Evolutionary conservation across 2,329 filamentous ascomycete species (phyloP), one percentile per base, ranked within the genome.

Genomic region (Gnomoniopsis sp.): DNA sequence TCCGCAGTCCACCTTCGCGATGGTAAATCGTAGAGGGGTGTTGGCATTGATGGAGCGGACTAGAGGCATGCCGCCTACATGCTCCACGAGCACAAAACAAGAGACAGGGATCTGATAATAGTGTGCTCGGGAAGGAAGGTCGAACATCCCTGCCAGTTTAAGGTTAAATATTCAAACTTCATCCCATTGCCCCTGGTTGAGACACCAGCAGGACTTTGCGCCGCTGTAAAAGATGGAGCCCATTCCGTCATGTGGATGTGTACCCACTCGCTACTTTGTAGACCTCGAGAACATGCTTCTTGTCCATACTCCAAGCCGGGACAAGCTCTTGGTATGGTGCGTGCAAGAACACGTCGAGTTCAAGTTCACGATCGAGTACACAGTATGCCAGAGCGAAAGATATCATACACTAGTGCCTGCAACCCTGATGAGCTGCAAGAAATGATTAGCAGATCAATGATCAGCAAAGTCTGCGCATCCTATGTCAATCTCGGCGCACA

Each of bases 1-100:
- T 22, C 41, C 26, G 47, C 43, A 21, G 52, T 21, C n/a, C 43
- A 17, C 11, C 52, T 48, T 41, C 43, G 52, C 47, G 30, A 22
- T 36, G 43, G 52, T n/a, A 36, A 52, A 59, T 55, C 17, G 21
- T 38, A n/a, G 41, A 49, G 47, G 41, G 30, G 41, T 21, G 3
- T 44, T 11, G 57, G 48, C 44, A 15, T 44, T 49, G 48, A 52
- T 52, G 53, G 52, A 47, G 52, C 43, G 49, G 43, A 52, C 36
- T 57, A 53, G 58, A 59, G 58, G 58, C 53, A 53, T 47, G 43
- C 41, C 49, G 53, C 58, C 34, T 34, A n/a, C 33, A 26, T 38
- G 48, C 58, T 44, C 58, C 58, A 59, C 53, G 48, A 48, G 21
- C 52, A 59, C 53, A 55, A 55, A 56, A 33, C 43, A 36, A 56